Evolutionary conservation across 352 stramenopile species (phyloP).

Genomic region (Blastocystis sp.): DNA sequence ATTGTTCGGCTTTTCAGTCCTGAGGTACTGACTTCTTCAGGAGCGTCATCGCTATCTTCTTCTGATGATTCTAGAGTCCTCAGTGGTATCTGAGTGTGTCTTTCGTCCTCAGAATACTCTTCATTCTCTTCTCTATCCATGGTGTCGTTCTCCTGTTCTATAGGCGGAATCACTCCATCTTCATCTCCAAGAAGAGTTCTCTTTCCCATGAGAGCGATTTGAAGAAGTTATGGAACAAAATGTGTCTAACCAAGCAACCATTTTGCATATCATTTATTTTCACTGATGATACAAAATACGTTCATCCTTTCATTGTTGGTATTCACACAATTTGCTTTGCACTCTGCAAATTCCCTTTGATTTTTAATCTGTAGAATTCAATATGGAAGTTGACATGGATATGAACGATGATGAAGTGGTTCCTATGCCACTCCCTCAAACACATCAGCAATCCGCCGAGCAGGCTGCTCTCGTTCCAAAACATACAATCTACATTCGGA

Average conservation of each 20-base stretch:
- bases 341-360: conserved; percentile 19
- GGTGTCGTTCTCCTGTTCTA: not conserved
- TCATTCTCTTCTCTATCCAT: not conserved
- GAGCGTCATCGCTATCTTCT: conserved; percentile 26
- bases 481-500: conserved; percentile 57
- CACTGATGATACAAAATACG: too few species aligned
- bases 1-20: not conserved
- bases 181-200: not conserved
- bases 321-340: conserved; percentile 41
- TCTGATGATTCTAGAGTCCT: not conserved
- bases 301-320: not conserved
- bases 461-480: not conserved
- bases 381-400: conserved; percentile 59
- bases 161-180: not conserved
- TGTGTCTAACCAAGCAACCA: not conserved
- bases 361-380: not conserved
- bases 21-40: conserved; percentile 22
- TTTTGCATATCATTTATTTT: too few species aligned
- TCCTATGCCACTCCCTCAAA: not conserved
- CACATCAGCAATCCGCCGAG: not conserved
- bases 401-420: conserved; percentile 16
- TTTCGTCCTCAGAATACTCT: not conserved
- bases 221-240: not conserved
- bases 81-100: not conserved
- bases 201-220: not conserved